Base-by-base conservation (phyloP, 257 asterid species). In the Capsicum baccatum region DNA sequence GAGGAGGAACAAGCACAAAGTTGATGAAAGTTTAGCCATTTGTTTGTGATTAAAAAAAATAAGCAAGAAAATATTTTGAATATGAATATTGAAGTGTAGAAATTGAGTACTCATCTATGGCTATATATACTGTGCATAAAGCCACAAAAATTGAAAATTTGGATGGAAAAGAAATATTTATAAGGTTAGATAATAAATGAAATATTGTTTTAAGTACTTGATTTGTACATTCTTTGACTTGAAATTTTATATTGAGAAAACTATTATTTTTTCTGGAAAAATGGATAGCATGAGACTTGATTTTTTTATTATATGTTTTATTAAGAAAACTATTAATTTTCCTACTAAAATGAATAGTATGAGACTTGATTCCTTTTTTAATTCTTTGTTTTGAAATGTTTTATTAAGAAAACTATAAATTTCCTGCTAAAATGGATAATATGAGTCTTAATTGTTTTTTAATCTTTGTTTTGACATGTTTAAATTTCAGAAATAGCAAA, bases 1-100 rank as follows among this genome's bases (percentile, higher is more conserved):
- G 80, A 71, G 37, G 73, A 66, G 47, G 39, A 47, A 48, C 5
- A 11, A n/a, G 9, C 42, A 73, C 80, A 48, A 73, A 73, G 80
- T 47, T 19, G 42, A 21, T 73, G 80, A 73, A 10, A 73, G n/a
- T 47, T 73, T 73, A 11, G 59, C 59, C 80, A 73, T 73, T 47
- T 73, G 12, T 42, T 19, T 48, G n/a, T 11, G 39, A 47, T 47
- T 3, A n/a, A 47, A 66, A 66, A 2, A 47, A 21, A 47, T 19
- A 9, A 3, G 5, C 48, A 44, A 73, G 12, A 19, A 6, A 6
- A 47, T 19, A 6, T 21, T 19, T 48, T 48, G 19, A 19, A 19
- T 73, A 47, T 6, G 42, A 48, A 48, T 73, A 19, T 73, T 73
- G 26, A 11, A 47, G 37, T 52, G 39, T 47, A 19, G 42, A 47